These are phyloP conservation scores for Coniochaeta ligniaria DNA, from an alignment of 2,329 filamentous ascomycete species.

Conservation along the genomic window DNA sequence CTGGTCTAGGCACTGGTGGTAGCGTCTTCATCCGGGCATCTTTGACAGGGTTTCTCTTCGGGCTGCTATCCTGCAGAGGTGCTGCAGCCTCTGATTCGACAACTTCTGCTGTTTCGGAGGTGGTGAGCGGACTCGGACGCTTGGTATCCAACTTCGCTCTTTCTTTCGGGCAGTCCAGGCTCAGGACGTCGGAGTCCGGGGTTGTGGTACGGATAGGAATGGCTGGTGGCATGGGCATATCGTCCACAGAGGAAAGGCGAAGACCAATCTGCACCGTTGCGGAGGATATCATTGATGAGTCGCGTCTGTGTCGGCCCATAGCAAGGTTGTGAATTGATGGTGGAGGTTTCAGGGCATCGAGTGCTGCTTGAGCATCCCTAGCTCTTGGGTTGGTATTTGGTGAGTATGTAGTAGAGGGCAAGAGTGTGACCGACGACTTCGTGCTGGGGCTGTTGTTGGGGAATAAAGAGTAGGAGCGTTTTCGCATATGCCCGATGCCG, in stretches of 20 bases:
- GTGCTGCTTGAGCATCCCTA: conserved; percentile 8
- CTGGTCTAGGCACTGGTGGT: conserved; percentile 26
- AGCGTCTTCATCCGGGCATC: conserved; percentile 28
- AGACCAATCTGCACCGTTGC: conserved; percentile 68
- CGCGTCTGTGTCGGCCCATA: conserved; percentile 40
- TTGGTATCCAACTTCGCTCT: conserved; percentile 8
- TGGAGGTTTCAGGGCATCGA: conserved; percentile 32
- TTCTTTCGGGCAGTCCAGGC: conserved; percentile 25
- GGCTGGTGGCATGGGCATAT: conserved; percentile 29
- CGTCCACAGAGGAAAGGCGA: conserved; percentile 53
- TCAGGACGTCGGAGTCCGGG: conserved; percentile 26
- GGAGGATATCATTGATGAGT: conserved; percentile 56
- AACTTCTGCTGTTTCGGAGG: background rate
- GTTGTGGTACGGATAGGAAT: conserved; percentile 3
- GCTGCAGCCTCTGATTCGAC: background rate
- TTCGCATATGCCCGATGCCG: conserved; percentile 22
- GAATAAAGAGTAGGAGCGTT: conserved; percentile 32
- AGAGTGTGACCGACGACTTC: conserved; percentile 26
- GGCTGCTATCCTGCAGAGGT: conserved; percentile 4
- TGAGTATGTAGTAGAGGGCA: conserved; percentile 42
- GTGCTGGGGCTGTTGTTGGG: conserved; percentile 21
- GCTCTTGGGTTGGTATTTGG: conserved; percentile 8
- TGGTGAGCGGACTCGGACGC: conserved; percentile 23
- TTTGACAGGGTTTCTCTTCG: conserved; percentile 18
- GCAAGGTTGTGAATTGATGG: conserved; percentile 33